These are phyloP conservation scores for Malassezia brasiliensis DNA, from an alignment of 1,284 basidiomycete species.

Conservation along the genomic window DNA sequence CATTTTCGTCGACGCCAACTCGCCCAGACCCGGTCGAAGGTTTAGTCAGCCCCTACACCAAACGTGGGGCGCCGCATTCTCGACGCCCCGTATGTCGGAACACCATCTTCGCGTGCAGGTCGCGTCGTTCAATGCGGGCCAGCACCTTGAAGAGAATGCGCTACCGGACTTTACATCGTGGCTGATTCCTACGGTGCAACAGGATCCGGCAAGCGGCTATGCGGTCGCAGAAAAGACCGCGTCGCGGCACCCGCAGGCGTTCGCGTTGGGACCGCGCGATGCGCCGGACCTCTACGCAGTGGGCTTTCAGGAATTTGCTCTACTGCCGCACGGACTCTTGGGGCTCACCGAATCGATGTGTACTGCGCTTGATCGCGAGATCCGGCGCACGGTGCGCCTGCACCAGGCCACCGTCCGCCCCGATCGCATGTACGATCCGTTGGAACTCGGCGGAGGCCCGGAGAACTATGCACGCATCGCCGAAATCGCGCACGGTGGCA, in stretches of 20 bases:
- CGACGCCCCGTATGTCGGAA: background rate
- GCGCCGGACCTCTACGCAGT: conserved; percentile 67
- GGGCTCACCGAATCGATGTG: conserved; percentile 54
- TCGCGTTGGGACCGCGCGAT: conserved; percentile 26
- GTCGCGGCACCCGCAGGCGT: conserved; percentile 11
- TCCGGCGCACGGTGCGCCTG: conserved; percentile 40
- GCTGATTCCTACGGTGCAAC: conserved; percentile 39
- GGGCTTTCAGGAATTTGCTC: conserved; percentile 78
- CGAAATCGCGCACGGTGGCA: conserved; percentile 34
- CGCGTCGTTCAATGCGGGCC: conserved; percentile 73
- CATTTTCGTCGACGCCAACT: conserved; percentile 1
- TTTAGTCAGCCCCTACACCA: background rate
- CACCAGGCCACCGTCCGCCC: conserved; percentile 41
- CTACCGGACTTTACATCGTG: conserved; percentile 41
- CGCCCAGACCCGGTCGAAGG: background rate
- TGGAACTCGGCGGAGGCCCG: conserved; percentile 38
- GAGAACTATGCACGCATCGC: conserved; percentile 41
- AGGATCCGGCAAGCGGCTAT: conserved; percentile 25
- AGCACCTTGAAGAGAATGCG: conserved; percentile 56
- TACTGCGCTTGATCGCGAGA: conserved; percentile 55
- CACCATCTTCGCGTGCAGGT: conserved; percentile 58
- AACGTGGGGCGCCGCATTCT: conserved; percentile 1
- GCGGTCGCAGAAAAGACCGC: conserved; percentile 12
- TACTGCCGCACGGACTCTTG: conserved; percentile 53
- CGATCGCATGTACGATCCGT: conserved; percentile 35